Evolutionary conservation across 768 basidiomycete genomes (phyloP), one percentile per base, ranked within the genome.

Genomic region (Ramaria sp.): DNA sequence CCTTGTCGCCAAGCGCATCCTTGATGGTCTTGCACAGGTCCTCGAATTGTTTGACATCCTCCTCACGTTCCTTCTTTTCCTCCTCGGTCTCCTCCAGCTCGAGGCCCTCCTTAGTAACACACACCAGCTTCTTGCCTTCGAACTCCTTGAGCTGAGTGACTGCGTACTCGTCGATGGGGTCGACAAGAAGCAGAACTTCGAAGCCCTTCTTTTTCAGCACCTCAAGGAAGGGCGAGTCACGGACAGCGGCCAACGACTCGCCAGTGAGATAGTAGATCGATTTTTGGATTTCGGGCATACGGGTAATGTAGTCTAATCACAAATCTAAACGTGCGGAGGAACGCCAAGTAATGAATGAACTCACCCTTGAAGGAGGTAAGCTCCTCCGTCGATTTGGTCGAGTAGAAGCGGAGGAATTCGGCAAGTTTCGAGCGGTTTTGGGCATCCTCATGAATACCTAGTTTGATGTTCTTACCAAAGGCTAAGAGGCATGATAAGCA

Each of bases 121-220:
- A 97, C 64, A 97, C 75, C 57, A 99, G 84, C 76, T 96, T 97
- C 82, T 93, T 92, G 71, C 88, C 86, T 58, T 97, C 95, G 67
- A 95, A 99, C 78, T 98, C 95, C 81, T 98, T 98, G 71, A 99
- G 83, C 71, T 98, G 95, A 20, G 92, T 95, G 71, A 94, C 84
- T 60, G 95, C 95, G 69, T 98, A 99, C 75, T 97, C 94, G 70
- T 97, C 95, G 67, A 97, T 98, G 67, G 95, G 95, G 78, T 98
- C 95, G 64, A 96, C 90, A 59, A 99, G 85, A 63, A 99, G 85
- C 51, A 99, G 81, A 61, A 96, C 92, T 72, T 98, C 95, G 71
- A 97, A 97, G 75, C 91, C 91, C 81, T 91, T 97, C 88, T 92
- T 94, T 85, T 94, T 98, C 71, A 98, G 85, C 51, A 95, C 90